Percentiles rank a stretch among this genome's conserved stretches.
These are phyloP conservation scores for Alternaria triticimaculans DNA, from an alignment of 2,329 filamentous ascomycete genomes.

Conservation along the genomic window DNA sequence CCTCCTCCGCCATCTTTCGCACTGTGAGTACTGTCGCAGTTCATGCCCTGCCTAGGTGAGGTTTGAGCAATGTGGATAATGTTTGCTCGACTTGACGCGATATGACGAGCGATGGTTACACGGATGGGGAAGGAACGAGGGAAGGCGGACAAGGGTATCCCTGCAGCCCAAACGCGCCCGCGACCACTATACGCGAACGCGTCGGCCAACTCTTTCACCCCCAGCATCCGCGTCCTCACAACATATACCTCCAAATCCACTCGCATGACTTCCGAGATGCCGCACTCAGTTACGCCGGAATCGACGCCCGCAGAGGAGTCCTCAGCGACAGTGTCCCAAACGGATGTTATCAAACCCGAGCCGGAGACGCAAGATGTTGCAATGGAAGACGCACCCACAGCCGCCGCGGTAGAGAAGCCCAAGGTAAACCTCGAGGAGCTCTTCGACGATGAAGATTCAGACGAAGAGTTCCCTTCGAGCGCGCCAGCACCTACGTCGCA, in stretches of 20 bases:
- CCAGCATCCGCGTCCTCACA: conserved; percentile 2
- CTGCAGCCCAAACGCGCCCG: conserved; percentile 31
- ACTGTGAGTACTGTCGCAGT: neutral
- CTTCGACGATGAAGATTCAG: conserved; percentile 64
- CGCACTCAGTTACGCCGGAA: conserved; percentile 54
- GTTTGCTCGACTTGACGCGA: conserved; percentile 4
- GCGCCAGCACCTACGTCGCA: conserved; percentile 55
- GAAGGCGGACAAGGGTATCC: conserved; percentile 12
- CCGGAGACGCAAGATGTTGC: conserved; percentile 37
- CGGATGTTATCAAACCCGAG: conserved; percentile 36
- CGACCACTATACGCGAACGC: conserved; percentile 22
- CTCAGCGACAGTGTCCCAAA: conserved; percentile 48
- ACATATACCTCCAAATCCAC: conserved; percentile 1
- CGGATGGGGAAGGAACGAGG: conserved; percentile 17
- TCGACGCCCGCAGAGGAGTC: conserved; percentile 49
- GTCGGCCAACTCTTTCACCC: conserved; percentile 14
- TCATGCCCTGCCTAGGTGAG: conserved; percentile 8
- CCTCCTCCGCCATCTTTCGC: conserved; percentile 32
- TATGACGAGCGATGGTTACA: conserved; percentile 17
- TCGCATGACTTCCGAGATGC: conserved; percentile 45
- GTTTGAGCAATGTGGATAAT: neutral
- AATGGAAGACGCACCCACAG: conserved; percentile 40
- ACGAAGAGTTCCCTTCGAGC: conserved; percentile 65
- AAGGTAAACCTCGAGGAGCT: conserved; percentile 62
- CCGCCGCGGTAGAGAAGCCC: conserved; percentile 35